Evolutionary conservation across 148 eudicot genomes (phyloP), one percentile per base, ranked within the genome.

Genomic region (Persicaria maculosa): DNA sequence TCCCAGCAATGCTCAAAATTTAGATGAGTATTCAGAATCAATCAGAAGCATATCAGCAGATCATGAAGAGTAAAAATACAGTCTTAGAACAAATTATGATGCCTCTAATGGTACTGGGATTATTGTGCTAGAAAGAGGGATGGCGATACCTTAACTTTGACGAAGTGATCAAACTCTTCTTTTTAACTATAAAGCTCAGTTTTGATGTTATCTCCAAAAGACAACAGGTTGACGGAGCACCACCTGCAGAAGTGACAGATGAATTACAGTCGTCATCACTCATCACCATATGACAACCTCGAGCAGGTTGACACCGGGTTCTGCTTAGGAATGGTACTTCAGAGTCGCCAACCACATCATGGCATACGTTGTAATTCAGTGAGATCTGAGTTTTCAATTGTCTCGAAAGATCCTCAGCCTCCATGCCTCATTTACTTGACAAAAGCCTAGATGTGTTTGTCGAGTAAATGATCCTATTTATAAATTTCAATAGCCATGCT

Each of bases 271-370:
- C 98, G 73, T 22, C 25, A 22, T 22, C 25, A 22, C 25, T 94
- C 96, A 14, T 94, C 97, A 73, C 92, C 98, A 67, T 92, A 95
- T 15, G 97, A 95, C 72, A 93, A 84, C 75, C 90, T 85, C 67
- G 91, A 85, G 52, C 98, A 97, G 74, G 96, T 92, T 45, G 97
- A 95, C n/a, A 95, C 97, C 9, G 82, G 91, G 74, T 90, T 87
- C 71, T 84, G 93, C 77, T 81, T 86, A 50, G 84, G 89, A 50
- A 89, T 87, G 84, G 84, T 83, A 36, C 84, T 22, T 22, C 83
- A 47, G 85, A 75, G 52, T 84, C 80, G 59, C 85, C 93, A 52
- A 80, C 81, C 81, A 87, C 96, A 71, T 91, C 91, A 43, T 78
- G 81, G 77, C 78, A 84, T 4, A 64, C 50, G 69, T 86, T 88